Evolutionary conservation across 2,329 filamentous ascomycete species (phyloP), one percentile per base, ranked within the genome.

Genomic region (Zalaria sp.): DNA sequence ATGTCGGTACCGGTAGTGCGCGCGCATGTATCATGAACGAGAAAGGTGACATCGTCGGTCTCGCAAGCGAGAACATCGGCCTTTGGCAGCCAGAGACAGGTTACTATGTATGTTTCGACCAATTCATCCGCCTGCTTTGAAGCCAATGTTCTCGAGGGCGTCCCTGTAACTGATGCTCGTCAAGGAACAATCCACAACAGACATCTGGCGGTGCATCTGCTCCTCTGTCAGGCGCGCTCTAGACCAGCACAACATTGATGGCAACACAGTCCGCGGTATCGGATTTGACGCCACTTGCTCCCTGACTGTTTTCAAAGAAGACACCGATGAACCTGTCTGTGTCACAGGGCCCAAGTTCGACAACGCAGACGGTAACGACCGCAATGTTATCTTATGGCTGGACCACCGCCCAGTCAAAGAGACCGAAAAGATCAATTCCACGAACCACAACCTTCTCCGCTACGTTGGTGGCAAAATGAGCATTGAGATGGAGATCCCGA

Each of bases 251-350:
- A 80, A 79, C 52, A 79, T 93, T 51, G 79, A 89, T 53, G 74
- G 80, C 4, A 68, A 67, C 47, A 79, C 75, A 31, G 81, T 98
- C 53, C 82, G 82, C 52, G 91, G 91, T 44, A 86, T 98, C 55
- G 91, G 91, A 41, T 96, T 98, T 62, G 91, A 98, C 61, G 91
- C 91, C 25, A 98, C 91, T n/a, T 98, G 91, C 70, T 98, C 91
- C 11, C 76, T 98, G 27, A 77, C 88, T 28, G 88, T 96, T 51
- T 94, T 98, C 65, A 74, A 80, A 42, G 71, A 83, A 56, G 86
- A 94, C 53, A 93, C 85, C 3, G 83, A 94, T 60, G 83, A 93
- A 63, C 91, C 91, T 2, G 72, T 95, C 38, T 73, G 82, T n/a
- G 85, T 98, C 25, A 94, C 88, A 2, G 85, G 84, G 0, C 88